Conservation (phyloP, 805 yeast genomes). For the Spathaspora hagerdaliae region DNA sequence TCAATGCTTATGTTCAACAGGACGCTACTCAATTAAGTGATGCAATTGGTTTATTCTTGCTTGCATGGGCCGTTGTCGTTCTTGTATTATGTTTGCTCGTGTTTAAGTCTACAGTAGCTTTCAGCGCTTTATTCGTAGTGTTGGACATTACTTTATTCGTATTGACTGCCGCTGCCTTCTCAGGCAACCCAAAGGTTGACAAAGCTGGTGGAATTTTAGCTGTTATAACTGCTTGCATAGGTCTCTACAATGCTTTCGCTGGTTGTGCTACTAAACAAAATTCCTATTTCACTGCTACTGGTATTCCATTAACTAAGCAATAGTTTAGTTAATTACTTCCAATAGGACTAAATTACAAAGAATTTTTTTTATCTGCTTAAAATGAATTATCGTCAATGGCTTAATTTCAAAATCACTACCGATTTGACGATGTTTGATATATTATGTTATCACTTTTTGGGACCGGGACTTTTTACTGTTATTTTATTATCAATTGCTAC, state of each 20-base stretch:
- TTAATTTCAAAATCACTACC: too few species aligned
- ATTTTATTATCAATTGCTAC: not conserved
- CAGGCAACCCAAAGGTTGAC: constrained; percentile 34
- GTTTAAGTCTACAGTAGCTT: constrained; percentile 59
- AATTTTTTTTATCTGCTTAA: too few species aligned
- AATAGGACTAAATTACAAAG: too few species aligned
- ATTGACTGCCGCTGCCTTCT: constrained; percentile 47
- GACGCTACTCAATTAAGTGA: constrained; percentile 32
- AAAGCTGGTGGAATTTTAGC: constrained; percentile 66
- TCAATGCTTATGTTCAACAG: constrained; percentile 39
- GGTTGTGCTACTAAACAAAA: constrained; percentile 56
- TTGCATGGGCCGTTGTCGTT: constrained; percentile 64
- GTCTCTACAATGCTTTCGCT: constrained; percentile 63
- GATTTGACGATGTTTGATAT: too few species aligned
- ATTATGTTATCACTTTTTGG: not conserved
- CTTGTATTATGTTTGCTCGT: constrained; percentile 50
- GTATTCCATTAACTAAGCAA: constrained; percentile 18
- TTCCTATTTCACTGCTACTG: constrained; percentile 52
- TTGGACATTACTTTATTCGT: constrained; percentile 53
- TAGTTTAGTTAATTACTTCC: too few species aligned
- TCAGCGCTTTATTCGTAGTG: constrained; percentile 51
- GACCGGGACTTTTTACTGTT: not conserved
- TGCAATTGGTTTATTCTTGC: constrained; percentile 55
- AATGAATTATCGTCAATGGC: too few species aligned
- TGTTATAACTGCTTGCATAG: constrained; percentile 48